Percentiles rank a stretch among this genome's conserved stretches.
Conservation (phyloP, 306 rosid genomes). For the Quercus cerris region DNA sequence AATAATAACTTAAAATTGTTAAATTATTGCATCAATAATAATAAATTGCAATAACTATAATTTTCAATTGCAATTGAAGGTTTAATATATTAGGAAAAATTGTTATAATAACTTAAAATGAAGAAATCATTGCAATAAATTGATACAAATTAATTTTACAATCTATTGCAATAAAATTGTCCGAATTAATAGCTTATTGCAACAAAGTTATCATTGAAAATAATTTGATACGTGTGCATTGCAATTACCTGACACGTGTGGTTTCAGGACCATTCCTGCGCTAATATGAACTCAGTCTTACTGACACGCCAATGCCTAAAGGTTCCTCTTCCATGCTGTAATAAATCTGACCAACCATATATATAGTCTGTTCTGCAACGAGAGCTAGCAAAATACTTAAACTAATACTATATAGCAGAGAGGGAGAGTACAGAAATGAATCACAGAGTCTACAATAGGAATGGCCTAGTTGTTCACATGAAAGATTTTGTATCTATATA, state of each 20-base stretch:
- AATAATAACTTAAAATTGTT: no score
- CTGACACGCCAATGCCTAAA: constrained; percentile 17
- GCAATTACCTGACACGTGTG: constrained; percentile 13
- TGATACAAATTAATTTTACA: no score
- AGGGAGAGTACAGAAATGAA: not conserved
- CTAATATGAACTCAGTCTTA: not conserved
- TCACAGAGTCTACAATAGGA: not conserved
- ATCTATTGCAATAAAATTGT: no score
- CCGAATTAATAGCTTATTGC: no score
- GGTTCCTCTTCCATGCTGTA: constrained; percentile 4
- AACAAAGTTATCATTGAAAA: no score
- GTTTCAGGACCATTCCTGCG: constrained; percentile 1
- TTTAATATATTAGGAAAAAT: no score
- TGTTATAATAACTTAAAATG: no score
- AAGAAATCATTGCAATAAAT: no score
- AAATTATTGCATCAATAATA: no score
- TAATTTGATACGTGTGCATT: no score
- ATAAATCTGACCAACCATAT: not conserved
- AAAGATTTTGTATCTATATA: not conserved
- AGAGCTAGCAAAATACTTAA: not conserved
- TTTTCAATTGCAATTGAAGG: no score
- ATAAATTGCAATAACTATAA: no score
- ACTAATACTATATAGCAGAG: not conserved
- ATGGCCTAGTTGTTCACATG: not conserved
- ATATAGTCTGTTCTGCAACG: not conserved